Conservation (phyloP, 768 basidiomycete species). For the Tephrocybe sp. region DNA sequence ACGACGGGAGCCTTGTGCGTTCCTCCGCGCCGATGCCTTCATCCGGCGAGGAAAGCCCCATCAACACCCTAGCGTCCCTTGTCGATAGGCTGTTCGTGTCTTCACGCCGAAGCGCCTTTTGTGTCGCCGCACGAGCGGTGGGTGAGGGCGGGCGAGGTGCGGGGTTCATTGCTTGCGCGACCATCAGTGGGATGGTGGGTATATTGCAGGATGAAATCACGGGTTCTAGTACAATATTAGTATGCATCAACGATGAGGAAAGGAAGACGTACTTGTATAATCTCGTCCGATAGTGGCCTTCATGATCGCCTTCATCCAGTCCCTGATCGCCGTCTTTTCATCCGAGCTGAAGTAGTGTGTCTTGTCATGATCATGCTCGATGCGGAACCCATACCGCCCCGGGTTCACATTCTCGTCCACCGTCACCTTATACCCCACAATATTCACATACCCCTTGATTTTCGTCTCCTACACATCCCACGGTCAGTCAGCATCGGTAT, state of each 20-base stretch:
- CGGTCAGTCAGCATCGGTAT: not conserved
- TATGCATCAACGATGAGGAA: not conserved
- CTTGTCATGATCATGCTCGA: constrained; percentile 86
- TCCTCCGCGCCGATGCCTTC: constrained; percentile 47
- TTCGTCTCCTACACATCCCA: constrained; percentile 69
- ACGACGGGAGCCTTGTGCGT: constrained; percentile 51
- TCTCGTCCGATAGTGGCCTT: constrained; percentile 96
- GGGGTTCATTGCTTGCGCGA: constrained; percentile 96
- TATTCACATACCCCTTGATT: constrained; percentile 95
- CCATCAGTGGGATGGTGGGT: constrained; percentile 90
- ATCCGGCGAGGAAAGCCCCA: constrained; percentile 49
- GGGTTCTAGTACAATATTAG: constrained; percentile 52
- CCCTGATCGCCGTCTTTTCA: constrained; percentile 81
- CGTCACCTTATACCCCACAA: constrained; percentile 88
- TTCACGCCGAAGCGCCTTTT: constrained; percentile 82
- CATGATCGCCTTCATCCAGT: constrained; percentile 99
- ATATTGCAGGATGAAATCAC: constrained; percentile 97
- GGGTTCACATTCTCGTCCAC: constrained; percentile 91
- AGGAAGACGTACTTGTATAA: constrained; percentile 63
- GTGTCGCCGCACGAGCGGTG: constrained; percentile 80
- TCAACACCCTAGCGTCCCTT: constrained; percentile 76
- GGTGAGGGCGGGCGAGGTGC: constrained; percentile 95
- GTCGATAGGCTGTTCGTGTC: constrained; percentile 81
- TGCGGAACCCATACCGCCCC: constrained; percentile 92
- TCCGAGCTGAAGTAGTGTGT: constrained; percentile 91